These are phyloP conservation scores for Backusella sp. DNA, from an alignment of 192 early-diverging fungal species.

Conservation along the genomic window DNA sequence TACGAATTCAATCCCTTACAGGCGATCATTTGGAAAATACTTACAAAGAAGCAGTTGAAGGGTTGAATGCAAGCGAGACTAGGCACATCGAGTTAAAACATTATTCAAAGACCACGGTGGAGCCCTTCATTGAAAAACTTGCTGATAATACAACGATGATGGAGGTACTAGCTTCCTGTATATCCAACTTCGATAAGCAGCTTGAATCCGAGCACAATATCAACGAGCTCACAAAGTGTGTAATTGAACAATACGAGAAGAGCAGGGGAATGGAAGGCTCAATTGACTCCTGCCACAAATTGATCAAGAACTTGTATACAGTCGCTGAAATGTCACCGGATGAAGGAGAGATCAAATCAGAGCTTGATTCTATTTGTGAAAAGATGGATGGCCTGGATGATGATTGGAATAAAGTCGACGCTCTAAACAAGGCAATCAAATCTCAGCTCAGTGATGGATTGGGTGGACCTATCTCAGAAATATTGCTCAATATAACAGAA, in stretches of 20 bases:
- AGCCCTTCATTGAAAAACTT: neutral
- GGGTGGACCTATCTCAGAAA: neutral
- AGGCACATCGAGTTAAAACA: neutral
- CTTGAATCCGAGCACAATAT: neutral
- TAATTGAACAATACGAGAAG: neutral
- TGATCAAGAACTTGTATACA: neutral
- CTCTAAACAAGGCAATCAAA: neutral
- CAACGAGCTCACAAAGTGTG: neutral
- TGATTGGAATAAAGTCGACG: neutral
- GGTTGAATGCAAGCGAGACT: neutral
- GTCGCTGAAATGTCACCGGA: neutral
- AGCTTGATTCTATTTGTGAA: neutral
- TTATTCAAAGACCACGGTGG: neutral
- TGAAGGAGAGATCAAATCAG: neutral
- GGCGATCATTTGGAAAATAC: slow-evolving; percentile 5
- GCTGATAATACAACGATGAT: neutral
- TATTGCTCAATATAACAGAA: neutral
- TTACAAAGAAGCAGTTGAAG: neutral
- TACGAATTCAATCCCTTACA: neutral
- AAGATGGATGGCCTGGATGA: neutral
- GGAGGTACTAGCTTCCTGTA: neutral
- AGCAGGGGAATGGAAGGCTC: neutral
- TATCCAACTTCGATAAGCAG: neutral
- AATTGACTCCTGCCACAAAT: neutral
- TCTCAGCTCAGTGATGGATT: neutral